phyloP scores from a whole-genome alignment of 345 rosid genomes.

The Microthlaspi erraticum region DNA sequence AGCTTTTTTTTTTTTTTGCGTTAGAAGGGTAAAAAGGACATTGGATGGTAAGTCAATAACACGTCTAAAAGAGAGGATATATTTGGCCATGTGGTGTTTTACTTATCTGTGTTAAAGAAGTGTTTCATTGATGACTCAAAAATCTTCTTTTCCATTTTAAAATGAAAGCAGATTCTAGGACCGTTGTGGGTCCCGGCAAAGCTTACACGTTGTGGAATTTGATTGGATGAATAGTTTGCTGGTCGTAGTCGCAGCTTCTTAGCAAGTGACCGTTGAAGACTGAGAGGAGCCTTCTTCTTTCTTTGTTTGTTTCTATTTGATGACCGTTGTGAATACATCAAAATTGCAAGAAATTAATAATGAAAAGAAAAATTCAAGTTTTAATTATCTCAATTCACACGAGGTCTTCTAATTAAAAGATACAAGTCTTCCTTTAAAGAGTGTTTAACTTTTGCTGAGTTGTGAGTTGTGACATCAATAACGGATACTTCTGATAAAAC shows the following conservation, averaged over 20 bases:
- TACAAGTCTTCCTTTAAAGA: constrained; percentile 11
- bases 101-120: constrained; percentile 38
- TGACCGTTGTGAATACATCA: constrained; percentile 27
- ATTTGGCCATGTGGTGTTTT: constrained; percentile 27
- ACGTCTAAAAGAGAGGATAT: constrained; percentile 32
- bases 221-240: constrained; percentile 23
- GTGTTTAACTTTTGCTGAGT: constrained; percentile 1
- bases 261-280: constrained; percentile 45
- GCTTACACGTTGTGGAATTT: constrained; percentile 13
- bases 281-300: constrained; percentile 36
- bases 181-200: constrained; percentile 23
- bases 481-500: constrained; percentile 3
- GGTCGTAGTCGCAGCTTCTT: constrained; percentile 38
- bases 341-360: too few relatives aligned
- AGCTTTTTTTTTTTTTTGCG: background rate
- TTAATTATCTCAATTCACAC: constrained; percentile 24
- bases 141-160: background rate
- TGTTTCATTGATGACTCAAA: constrained; percentile 29
- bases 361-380: too few relatives aligned
- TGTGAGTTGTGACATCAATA: constrained; percentile 16
- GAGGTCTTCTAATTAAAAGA: constrained; percentile 20
- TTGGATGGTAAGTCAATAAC: constrained; percentile 30
- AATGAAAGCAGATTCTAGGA: constrained; percentile 8
- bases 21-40: constrained; percentile 23
- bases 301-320: constrained; percentile 21